phyloP scores from a whole-genome alignment of 306 rosid genomes.

The Morella rubra region DNA sequence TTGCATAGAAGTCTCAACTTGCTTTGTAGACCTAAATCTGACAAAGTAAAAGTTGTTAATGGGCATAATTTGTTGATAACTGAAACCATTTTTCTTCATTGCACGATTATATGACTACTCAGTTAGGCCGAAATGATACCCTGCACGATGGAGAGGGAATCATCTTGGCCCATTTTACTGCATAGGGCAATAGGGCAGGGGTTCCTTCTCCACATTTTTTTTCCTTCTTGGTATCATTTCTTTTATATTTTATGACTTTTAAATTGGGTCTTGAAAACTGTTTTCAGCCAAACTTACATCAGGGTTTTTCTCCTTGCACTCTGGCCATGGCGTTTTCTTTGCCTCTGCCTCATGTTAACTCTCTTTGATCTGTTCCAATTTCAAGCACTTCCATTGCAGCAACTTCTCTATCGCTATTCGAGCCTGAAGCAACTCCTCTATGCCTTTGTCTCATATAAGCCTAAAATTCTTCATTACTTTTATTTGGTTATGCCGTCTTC shows the following conservation, averaged over 20 bases:
- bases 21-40: slow-evolving; percentile 17
- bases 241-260: too few species aligned
- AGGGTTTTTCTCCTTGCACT: background rate
- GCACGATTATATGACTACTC: slow-evolving; percentile 9
- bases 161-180: too few species aligned
- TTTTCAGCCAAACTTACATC: background rate
- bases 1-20: slow-evolving; percentile 29
- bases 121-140: too few species aligned
- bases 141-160: too few species aligned
- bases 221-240: too few species aligned
- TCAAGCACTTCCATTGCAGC: background rate
- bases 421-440: background rate
- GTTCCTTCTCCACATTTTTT: too few species aligned
- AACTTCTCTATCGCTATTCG: too few species aligned
- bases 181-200: too few species aligned
- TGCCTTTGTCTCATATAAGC: background rate
- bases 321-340: background rate
- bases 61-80: slow-evolving; percentile 2
- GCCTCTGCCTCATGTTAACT: background rate
- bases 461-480: background rate
- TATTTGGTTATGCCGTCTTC: background rate
- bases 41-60: slow-evolving; percentile 13
- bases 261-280: too few species aligned
- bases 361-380: background rate
- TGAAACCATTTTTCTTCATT: slow-evolving; percentile 9